Conservation (phyloP, 2,329 filamentous ascomycete genomes). For the Trichoderma atroviride region DNA sequence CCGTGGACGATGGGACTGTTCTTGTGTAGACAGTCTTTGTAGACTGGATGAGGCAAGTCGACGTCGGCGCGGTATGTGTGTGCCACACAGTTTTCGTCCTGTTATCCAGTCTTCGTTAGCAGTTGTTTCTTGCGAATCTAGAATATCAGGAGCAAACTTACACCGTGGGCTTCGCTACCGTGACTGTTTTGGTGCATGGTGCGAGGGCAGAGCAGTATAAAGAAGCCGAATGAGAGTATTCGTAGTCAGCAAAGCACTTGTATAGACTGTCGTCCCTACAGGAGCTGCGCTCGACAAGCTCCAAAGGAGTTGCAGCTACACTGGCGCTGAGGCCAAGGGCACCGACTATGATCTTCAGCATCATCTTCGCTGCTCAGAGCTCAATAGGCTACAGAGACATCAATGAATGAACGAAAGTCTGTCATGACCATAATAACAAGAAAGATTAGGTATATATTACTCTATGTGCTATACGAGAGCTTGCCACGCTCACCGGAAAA, state of each 20-base stretch:
- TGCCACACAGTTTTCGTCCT: slow-evolving; percentile 29
- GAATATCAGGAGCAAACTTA: not conserved
- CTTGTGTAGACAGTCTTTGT: slow-evolving; percentile 31
- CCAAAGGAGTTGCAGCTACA: slow-evolving; percentile 23
- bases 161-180: slow-evolving; percentile 28
- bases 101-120: not conserved
- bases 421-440: not conserved
- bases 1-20: slow-evolving; percentile 31
- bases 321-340: slow-evolving; percentile 21
- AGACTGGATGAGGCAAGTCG: slow-evolving; percentile 23
- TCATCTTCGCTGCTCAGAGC: not conserved
- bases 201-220: slow-evolving; percentile 31
- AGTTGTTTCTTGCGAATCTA: not conserved
- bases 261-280: slow-evolving; percentile 33
- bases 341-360: slow-evolving; percentile 9
- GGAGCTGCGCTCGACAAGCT: slow-evolving; percentile 22
- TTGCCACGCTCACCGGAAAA: not conserved
- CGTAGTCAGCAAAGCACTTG: slow-evolving; percentile 31
- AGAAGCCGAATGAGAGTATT: slow-evolving; percentile 30
- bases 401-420: not conserved
- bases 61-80: slow-evolving; percentile 24
- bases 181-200: slow-evolving; percentile 29
- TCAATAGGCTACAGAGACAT: not conserved
- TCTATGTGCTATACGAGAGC: not conserved
- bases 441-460: too few species aligned